Evolutionary conservation across 225 moss, liverwort and hornwort genomes (phyloP).

Genomic region (Rhytidiadelphus loreus): DNA sequence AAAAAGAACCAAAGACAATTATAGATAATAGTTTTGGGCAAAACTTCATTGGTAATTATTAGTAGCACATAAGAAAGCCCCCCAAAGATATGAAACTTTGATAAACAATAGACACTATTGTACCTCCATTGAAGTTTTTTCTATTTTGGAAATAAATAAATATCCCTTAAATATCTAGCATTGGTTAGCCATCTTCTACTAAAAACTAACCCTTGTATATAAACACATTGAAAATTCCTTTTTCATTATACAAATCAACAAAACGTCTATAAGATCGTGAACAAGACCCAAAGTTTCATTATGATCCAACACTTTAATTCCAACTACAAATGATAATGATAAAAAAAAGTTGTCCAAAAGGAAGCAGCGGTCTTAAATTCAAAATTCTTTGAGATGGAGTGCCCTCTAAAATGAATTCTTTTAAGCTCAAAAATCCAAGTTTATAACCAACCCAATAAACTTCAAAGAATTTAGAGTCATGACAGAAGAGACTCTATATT

Average conservation of each 20-base stretch:
- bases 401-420: not conserved
- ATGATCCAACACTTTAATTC: not conserved
- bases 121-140: not conserved
- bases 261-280: not conserved
- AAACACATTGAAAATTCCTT: not conserved
- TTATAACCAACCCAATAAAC: not conserved
- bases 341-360: not conserved
- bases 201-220: not conserved
- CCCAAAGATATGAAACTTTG: not conserved
- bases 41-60: not conserved
- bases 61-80: accelerated
- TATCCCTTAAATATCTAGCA: too few relatives aligned
- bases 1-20: not conserved
- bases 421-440: not conserved
- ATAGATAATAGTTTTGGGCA: not conserved
- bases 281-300: not conserved
- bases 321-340: not conserved
- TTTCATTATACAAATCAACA: not conserved
- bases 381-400: not conserved
- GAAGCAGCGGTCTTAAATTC: too few relatives aligned
- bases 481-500: accelerated
- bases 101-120: not conserved
- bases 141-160: not conserved
- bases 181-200: not conserved
- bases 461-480: not conserved